phyloP scores from a whole-genome alignment of 805 yeast genomes.

The Babjeviella inositovora region DNA sequence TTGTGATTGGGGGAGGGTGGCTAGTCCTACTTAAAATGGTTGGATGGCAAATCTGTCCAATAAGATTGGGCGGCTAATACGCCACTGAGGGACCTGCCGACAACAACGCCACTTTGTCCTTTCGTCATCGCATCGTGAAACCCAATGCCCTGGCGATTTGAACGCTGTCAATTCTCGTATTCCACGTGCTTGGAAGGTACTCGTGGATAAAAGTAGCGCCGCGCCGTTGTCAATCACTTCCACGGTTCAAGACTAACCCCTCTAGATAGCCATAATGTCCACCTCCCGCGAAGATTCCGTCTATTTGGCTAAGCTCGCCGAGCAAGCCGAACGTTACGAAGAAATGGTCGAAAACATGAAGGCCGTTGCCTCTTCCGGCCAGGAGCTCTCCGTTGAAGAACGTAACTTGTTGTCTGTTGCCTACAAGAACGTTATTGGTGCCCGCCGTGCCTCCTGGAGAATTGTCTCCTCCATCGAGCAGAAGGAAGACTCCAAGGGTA shows the following conservation, averaged over 20 bases:
- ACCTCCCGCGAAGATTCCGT: constrained; percentile 95
- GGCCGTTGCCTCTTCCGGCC: constrained; percentile 90
- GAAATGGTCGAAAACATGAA: constrained; percentile 99
- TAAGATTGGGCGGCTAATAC: too few relatives aligned
- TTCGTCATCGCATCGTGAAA: too few relatives aligned
- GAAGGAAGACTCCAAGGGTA: constrained; percentile 94
- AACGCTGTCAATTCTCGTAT: too few relatives aligned
- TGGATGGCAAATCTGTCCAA: too few relatives aligned
- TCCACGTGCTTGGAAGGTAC: too few relatives aligned
- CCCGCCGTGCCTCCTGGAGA: constrained; percentile 99
- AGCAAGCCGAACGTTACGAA: constrained; percentile 99
- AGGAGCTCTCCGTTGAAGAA: constrained; percentile 93
- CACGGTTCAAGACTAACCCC: background rate
- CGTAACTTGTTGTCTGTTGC: constrained; percentile 95
- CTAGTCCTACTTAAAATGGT: too few relatives aligned
- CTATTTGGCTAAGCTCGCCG: constrained; percentile 95
- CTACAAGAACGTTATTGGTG: constrained; percentile 96
- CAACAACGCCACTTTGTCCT: too few relatives aligned
- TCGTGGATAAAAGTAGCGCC: too few relatives aligned
- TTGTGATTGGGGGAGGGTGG: too few relatives aligned
- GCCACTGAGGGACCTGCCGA: too few relatives aligned
- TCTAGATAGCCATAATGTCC: constrained; percentile 30
- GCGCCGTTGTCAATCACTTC: background rate
- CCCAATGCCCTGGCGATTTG: too few relatives aligned
- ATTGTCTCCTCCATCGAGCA: constrained; percentile 96